phyloP scores from a whole-genome alignment of 2,329 filamentous ascomycete genomes.

The Karstenula rhodostoma region DNA sequence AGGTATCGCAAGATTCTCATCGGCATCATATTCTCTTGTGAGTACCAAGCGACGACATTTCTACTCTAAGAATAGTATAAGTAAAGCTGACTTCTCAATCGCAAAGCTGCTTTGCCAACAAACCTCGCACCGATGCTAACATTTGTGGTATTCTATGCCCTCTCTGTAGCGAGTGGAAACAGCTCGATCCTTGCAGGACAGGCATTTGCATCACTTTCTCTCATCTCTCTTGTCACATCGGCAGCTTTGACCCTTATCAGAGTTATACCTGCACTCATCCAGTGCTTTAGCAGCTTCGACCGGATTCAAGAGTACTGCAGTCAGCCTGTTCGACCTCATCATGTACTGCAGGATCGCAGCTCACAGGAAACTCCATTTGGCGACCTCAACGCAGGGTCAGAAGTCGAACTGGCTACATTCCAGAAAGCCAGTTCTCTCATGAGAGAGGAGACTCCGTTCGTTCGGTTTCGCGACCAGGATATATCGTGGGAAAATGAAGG shows the following conservation, averaged over 20 bases:
- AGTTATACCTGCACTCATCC: conserved; percentile 16
- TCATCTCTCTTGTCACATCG: conserved; percentile 20
- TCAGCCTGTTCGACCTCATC: conserved; percentile 17
- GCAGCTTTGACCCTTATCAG: conserved; percentile 15
- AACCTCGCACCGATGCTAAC: conserved; percentile 20
- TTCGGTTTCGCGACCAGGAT: conserved; percentile 13
- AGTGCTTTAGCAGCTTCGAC: conserved; percentile 19
- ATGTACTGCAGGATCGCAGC: conserved; percentile 15
- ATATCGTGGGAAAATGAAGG: conserved; percentile 15
- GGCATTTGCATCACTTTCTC: conserved; percentile 18
- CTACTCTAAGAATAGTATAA: not conserved
- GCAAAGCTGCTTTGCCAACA: conserved; percentile 12
- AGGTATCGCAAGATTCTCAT: conserved; percentile 20
- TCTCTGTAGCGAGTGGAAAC: conserved; percentile 10
- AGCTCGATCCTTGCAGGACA: conserved; percentile 19
- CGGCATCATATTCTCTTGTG: conserved; percentile 17
- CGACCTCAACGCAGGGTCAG: conserved; percentile 6
- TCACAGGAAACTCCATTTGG: conserved; percentile 5
- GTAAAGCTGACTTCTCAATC: conserved; percentile 4
- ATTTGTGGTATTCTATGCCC: conserved; percentile 16
- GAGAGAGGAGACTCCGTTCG: conserved; percentile 6
- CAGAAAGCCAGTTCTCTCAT: not conserved
- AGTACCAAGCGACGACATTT: not conserved
- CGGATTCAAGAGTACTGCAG: conserved; percentile 22
- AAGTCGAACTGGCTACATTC: conserved; percentile 10